Conservation (phyloP, 495 filamentous ascomycete species). For the Cairneyella variabilis region DNA sequence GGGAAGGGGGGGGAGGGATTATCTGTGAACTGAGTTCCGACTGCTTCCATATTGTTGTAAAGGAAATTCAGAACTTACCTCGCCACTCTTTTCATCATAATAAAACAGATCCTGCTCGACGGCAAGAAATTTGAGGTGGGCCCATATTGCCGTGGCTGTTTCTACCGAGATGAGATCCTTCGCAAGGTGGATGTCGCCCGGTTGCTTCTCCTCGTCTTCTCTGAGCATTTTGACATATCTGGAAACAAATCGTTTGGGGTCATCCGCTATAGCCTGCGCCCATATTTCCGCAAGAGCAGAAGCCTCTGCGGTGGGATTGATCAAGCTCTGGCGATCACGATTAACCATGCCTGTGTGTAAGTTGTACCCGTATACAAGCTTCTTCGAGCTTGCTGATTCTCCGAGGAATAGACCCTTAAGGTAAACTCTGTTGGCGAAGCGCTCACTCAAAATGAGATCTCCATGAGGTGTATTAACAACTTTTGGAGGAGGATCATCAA, state of each 20-base stretch:
- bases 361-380: constrained; percentile 26
- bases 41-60: too few species aligned
- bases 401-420: constrained; percentile 24
- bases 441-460: constrained; percentile 20
- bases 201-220: constrained; percentile 20
- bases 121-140: background rate
- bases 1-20: too few species aligned
- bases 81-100: constrained; percentile 1
- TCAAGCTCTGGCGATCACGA: constrained; percentile 22
- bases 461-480: constrained; percentile 23
- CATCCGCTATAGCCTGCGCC: constrained; percentile 18
- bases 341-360: constrained; percentile 20
- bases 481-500: constrained; percentile 14
- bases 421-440: constrained; percentile 19
- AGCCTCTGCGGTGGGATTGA: constrained; percentile 15
- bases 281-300: constrained; percentile 21
- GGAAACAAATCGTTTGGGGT: constrained; percentile 7
- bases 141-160: constrained; percentile 10
- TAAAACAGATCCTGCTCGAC: constrained; percentile 5
- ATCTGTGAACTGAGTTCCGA: too few species aligned
- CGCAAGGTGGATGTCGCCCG: constrained; percentile 12
- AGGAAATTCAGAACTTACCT: background rate
- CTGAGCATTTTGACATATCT: constrained; percentile 26
- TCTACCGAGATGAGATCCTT: background rate
- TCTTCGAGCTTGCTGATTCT: background rate